These are phyloP conservation scores for Entelexis sorbosivorans DNA, from an alignment of 1,139 yeast genomes.

Conservation along the genomic window DNA sequence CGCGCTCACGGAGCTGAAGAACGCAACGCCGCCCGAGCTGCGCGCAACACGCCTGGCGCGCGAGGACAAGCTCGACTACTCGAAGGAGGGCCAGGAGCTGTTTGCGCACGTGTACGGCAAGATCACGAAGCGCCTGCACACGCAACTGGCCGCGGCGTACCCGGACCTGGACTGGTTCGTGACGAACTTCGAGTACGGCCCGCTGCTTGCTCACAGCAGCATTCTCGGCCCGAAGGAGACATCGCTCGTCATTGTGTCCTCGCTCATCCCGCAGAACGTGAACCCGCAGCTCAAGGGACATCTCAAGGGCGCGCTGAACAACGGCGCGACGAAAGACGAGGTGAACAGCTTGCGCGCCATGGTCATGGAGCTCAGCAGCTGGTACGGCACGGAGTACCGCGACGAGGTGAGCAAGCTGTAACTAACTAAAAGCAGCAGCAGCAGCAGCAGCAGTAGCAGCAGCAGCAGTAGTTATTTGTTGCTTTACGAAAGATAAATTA, in stretches of 20 bases:
- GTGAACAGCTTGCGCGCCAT: slow-evolving; percentile 49
- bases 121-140: slow-evolving; percentile 53
- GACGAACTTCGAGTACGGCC: slow-evolving; percentile 63
- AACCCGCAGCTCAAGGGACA: slow-evolving; percentile 90
- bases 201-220: slow-evolving; percentile 57
- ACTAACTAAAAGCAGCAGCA: not conserved
- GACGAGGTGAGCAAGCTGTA: slow-evolving; percentile 47
- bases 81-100: slow-evolving; percentile 33
- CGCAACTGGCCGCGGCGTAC: slow-evolving; percentile 61
- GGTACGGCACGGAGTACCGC: slow-evolving; percentile 67
- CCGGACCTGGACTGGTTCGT: slow-evolving; percentile 78
- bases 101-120: slow-evolving; percentile 72
- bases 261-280: slow-evolving; percentile 87
- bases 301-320: slow-evolving; percentile 69
- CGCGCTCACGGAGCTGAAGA: slow-evolving; percentile 53
- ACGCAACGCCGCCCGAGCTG: slow-evolving; percentile 49
- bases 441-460: too few relatives aligned
- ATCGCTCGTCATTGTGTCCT: slow-evolving; percentile 63
- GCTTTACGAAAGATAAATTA: not conserved
- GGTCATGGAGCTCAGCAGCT: slow-evolving; percentile 55
- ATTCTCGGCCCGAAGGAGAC: slow-evolving; percentile 60
- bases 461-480: too few relatives aligned
- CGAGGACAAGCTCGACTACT: slow-evolving; percentile 19
- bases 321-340: slow-evolving; percentile 61
- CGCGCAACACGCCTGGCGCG: slow-evolving; percentile 30